Base-by-base conservation (phyloP, 805 yeast genomes). In the Yamadazyma akitaensis region DNA sequence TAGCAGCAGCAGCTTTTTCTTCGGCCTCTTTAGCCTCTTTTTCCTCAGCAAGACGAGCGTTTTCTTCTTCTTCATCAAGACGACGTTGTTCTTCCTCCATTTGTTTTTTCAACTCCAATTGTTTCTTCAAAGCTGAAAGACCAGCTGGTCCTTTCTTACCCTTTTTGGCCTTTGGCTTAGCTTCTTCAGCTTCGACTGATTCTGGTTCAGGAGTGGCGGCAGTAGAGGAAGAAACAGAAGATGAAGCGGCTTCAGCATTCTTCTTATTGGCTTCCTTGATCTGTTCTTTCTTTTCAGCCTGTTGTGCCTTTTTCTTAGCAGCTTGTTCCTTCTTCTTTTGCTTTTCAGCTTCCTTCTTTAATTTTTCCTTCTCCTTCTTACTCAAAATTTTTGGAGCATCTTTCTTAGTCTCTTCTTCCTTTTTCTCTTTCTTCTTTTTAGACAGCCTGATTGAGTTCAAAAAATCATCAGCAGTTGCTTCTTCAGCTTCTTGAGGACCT, bases 321-420 rank as follows among this genome's bases (percentile, higher is more conserved):
- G 96, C 96, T 50, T 82, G 80, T 57, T 88, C 96, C 72, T 88
- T 90, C 84, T 92, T 92, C 67, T 83, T 79, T 57, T 84, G 88
- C 76, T 92, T 92, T 63, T 87, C 95, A 54, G 80, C 82, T 66
- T 91, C 96, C 67, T 92, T 96, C 81, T 88, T 88, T 68, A 94
- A 96, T 73, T 84, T 91, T 72, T 92, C 95, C 70, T 86, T 87
- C 61, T 87, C 98, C 70, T 92, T 90, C 79, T 92, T 94, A 48
- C 92, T 81, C 68, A 91, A 89, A 61, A 90, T 75, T 53, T 81
- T 78, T 40, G 92, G 89, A 26, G 80, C 89, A 41, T 76, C 80
- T 41, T 72, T 65, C 50, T 72, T 70, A 58, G 65, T 70, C 51
- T 79, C 77, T 45, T 79, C 79, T 56, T 80, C 82, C 42, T 49